phyloP scores from a whole-genome alignment of 2,329 filamentous ascomycete genomes.

The Cercospora janseana region DNA sequence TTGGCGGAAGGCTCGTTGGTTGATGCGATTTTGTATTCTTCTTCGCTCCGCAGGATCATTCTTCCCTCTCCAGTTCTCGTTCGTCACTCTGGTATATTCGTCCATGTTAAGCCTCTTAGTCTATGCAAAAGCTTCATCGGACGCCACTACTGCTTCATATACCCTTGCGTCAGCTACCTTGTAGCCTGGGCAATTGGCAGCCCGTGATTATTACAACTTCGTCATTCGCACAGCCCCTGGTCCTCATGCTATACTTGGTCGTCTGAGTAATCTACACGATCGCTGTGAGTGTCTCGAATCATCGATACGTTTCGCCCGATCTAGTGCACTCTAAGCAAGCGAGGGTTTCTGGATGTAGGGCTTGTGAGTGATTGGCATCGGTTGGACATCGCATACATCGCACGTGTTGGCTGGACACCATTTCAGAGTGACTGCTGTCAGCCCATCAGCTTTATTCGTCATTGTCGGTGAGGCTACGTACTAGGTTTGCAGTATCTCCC shows the following conservation, averaged over 20 bases:
- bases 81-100: constrained; percentile 13
- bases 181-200: too few relatives aligned
- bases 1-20: constrained; percentile 36
- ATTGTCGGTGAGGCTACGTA: background rate
- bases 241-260: constrained; percentile 4
- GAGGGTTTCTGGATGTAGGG: background rate
- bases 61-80: constrained; percentile 37
- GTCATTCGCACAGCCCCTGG: too few relatives aligned
- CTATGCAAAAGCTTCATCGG: background rate
- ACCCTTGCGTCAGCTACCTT: too few relatives aligned
- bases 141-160: background rate
- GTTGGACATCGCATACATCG: background rate
- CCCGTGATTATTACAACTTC: too few relatives aligned
- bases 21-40: constrained; percentile 36
- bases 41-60: constrained; percentile 34
- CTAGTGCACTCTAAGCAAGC: background rate
- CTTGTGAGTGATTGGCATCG: background rate
- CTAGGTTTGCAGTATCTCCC: background rate
- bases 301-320: background rate
- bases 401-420: background rate
- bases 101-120: background rate
- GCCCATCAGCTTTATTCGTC: background rate
- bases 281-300: background rate
- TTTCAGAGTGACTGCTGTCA: background rate
- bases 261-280: constrained; percentile 5